Conservation (phyloP, 1,284 basidiomycete genomes). For the Austroboletus novae-zelandiae region DNA sequence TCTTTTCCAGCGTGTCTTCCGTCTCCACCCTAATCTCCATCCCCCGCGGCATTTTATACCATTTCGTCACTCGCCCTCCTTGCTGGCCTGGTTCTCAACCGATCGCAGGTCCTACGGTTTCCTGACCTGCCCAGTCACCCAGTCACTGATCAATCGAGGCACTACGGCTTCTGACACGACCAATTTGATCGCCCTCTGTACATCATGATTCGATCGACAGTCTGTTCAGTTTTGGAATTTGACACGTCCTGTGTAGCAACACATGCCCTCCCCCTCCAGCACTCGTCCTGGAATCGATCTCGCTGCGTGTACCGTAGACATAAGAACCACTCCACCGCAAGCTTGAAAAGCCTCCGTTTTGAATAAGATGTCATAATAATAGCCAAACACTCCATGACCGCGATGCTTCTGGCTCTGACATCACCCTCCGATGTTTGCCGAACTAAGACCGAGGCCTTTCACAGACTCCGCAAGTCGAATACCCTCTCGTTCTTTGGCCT, state of each 20-base stretch:
- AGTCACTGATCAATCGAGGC: conserved; percentile 16
- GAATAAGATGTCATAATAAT: conserved; percentile 9
- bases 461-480: conserved; percentile 16
- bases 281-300: neutral
- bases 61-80: conserved; percentile 12
- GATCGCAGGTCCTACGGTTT: conserved; percentile 12
- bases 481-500: conserved; percentile 5
- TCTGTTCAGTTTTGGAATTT: conserved; percentile 17
- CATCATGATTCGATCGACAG: conserved; percentile 29
- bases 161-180: conserved; percentile 25
- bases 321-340: conserved; percentile 1
- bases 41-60: conserved; percentile 30
- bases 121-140: conserved; percentile 11
- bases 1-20: conserved; percentile 30
- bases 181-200: conserved; percentile 22
- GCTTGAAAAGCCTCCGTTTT: conserved; percentile 1
- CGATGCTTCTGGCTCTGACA: conserved; percentile 21
- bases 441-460: conserved; percentile 24
- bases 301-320: conserved; percentile 3
- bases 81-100: conserved; percentile 12
- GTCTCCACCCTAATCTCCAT: conserved; percentile 34
- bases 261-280: conserved; percentile 21
- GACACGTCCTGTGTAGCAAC: conserved; percentile 22
- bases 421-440: conserved; percentile 11
- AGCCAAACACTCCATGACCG: conserved; percentile 7